These are phyloP conservation scores for Gnetum montanum DNA, from an alignment of 75 land plant species.

Conservation along the genomic window DNA sequence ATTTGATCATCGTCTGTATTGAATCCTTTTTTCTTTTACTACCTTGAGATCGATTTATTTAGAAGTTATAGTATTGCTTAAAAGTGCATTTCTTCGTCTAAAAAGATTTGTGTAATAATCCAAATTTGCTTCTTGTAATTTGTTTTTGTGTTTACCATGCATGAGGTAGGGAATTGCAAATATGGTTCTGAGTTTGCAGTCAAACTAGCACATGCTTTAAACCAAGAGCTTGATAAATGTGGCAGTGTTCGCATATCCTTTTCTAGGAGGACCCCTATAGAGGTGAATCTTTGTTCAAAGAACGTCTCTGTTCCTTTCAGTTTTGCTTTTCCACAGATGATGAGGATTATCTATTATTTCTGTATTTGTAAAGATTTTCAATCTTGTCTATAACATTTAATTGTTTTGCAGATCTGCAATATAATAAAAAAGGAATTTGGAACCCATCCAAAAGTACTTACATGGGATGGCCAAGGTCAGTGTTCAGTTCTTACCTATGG, in stretches of 20 bases:
- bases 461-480: conserved; percentile 95
- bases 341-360: no score
- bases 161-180: conserved; percentile 50
- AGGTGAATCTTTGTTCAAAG: conserved; percentile 56
- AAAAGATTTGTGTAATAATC: no score
- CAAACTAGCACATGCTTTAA: conserved; percentile 46
- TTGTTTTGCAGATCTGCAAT: conserved; percentile 39
- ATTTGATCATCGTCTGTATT: no score
- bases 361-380: no score
- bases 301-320: not conserved
- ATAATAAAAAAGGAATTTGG: conserved; percentile 60
- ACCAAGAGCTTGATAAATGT: conserved; percentile 61
- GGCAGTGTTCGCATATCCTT: conserved; percentile 92
- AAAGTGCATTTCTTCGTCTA: no score
- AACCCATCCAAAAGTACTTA: conserved; percentile 66
- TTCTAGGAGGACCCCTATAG: conserved; percentile 75
- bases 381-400: not conserved
- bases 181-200: conserved; percentile 88
- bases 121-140: no score
- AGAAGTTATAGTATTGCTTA: no score
- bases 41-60: no score
- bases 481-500: not conserved
- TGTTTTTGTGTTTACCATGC: no score
- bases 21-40: no score
- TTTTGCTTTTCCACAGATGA: no score